Conservation (phyloP, 441 rosid species). For the Metrosideros polymorpha region DNA sequence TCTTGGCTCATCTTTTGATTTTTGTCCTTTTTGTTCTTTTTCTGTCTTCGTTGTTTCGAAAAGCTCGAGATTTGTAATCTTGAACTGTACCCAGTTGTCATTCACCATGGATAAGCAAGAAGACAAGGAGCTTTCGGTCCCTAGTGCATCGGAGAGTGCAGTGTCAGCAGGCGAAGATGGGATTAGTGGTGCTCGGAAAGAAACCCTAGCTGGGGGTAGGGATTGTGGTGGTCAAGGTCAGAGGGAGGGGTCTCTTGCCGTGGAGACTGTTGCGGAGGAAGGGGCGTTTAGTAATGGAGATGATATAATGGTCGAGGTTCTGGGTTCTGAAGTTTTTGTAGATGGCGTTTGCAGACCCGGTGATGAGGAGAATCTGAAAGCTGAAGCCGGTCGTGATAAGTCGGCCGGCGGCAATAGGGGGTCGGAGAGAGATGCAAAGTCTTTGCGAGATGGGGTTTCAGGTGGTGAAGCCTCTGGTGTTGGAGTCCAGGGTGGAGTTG, state of each 20-base stretch:
- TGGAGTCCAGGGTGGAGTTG: neutral
- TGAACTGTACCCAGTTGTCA: conserved; percentile 16
- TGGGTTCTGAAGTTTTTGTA: conserved; percentile 33
- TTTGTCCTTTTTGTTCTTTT: conserved; percentile 1
- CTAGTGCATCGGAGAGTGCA: neutral
- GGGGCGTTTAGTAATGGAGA: conserved; percentile 24
- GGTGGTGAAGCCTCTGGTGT: neutral
- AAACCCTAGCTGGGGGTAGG: conserved; percentile 19
- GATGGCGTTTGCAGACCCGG: conserved; percentile 33
- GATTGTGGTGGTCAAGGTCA: conserved; percentile 4
- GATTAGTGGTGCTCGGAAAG: conserved; percentile 2
- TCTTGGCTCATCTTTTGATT: neutral
- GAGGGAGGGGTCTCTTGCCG: conserved; percentile 5
- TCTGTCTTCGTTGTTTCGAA: neutral
- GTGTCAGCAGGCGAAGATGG: conserved; percentile 1
- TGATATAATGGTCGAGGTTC: conserved; percentile 30
- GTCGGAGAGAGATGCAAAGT: neutral
- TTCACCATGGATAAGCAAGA: conserved; percentile 34
- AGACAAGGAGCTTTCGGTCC: conserved; percentile 17
- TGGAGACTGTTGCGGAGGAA: conserved; percentile 11
- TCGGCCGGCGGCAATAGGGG: neutral
- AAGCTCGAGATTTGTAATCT: neutral
- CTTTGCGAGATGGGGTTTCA: neutral
- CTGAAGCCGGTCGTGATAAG: conserved; percentile 8
- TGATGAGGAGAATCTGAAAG: conserved; percentile 8